A percentile compares a stretch with the other conserved stretches of the same genome.
These are phyloP conservation scores for Dendrothele bispora DNA, from an alignment of 768 basidiomycete genomes.

Conservation along the genomic window DNA sequence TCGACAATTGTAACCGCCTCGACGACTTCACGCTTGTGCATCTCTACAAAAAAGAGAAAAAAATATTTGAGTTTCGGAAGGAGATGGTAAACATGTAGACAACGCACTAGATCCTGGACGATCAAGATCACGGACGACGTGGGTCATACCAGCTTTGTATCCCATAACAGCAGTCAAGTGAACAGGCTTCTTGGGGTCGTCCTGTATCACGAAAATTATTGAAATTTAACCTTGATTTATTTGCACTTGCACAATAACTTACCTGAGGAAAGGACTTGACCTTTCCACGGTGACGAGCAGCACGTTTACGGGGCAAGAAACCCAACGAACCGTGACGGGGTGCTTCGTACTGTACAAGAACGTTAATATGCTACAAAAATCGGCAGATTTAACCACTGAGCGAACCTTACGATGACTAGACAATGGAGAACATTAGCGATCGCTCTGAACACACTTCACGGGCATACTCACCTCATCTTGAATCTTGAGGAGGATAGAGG, in stretches of 20 bases:
- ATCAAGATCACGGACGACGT: conserved; percentile 98
- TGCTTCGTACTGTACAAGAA: conserved; percentile 82
- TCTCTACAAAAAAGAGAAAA: conserved; percentile 57
- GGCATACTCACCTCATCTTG: conserved; percentile 55
- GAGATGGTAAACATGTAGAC: neutral
- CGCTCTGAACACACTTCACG: conserved; percentile 6
- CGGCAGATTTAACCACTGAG: conserved; percentile 18
- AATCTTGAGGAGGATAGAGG: conserved; percentile 2
- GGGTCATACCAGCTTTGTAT: conserved; percentile 99
- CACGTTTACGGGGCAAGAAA: conserved; percentile 94
- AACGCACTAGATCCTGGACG: conserved; percentile 97
- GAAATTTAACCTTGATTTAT: neutral
- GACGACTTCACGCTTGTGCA: conserved; percentile 99
- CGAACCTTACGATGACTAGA: conserved; percentile 84
- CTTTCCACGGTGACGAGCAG: conserved; percentile 97
- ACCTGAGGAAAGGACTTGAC: conserved; percentile 99
- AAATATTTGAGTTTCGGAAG: neutral
- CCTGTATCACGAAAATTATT: conserved; percentile 44
- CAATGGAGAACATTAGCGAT: neutral
- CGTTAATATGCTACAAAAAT: conserved; percentile 14
- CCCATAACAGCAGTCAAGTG: conserved; percentile 98
- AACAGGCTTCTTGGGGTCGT: conserved; percentile 98
- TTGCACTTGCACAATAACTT: conserved; percentile 16
- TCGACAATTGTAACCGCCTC: conserved; percentile 96
- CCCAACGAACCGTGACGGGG: conserved; percentile 98